phyloP scores from a whole-genome alignment of 2,329 filamentous ascomycete species.

The Sporothrix brunneoviolacea region DNA sequence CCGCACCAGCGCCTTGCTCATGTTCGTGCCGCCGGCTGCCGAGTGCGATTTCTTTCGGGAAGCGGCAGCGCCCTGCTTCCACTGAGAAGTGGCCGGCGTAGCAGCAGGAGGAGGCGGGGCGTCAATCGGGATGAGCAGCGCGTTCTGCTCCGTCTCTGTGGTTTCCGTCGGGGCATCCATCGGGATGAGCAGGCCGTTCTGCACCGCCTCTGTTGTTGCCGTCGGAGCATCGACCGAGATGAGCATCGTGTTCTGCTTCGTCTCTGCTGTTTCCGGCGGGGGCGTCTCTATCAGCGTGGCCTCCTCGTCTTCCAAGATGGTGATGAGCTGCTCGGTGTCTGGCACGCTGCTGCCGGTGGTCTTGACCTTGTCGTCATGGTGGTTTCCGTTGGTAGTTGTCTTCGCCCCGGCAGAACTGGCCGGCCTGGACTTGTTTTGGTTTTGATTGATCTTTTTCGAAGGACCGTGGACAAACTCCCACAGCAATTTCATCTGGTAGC shows the following conservation, averaged over 20 bases:
- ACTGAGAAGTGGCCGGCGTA: too few relatives aligned
- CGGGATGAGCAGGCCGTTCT: neutral
- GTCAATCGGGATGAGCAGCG: too few relatives aligned
- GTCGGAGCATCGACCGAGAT: too few relatives aligned
- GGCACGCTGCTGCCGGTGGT: neutral
- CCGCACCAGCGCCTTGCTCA: slow-evolving; percentile 8
- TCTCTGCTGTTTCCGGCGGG: neutral
- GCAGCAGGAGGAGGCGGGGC: too few relatives aligned
- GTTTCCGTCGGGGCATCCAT: neutral
- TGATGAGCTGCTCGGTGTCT: neutral
- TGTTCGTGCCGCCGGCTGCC: neutral
- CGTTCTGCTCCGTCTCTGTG: neutral
- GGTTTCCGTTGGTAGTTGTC: neutral
- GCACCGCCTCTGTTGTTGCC: too few relatives aligned
- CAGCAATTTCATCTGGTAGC: slow-evolving; percentile 15
- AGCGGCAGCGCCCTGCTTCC: too few relatives aligned
- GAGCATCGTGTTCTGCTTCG: neutral
- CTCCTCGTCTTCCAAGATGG: neutral
- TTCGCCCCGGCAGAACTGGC: too few relatives aligned
- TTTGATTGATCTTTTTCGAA: too few relatives aligned
- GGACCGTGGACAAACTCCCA: slow-evolving; percentile 17
- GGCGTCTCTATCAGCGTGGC: neutral
- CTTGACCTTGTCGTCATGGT: neutral
- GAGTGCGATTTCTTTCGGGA: neutral
- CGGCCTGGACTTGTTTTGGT: too few relatives aligned